These are phyloP conservation scores for Sphagnurus paluster DNA, from an alignment of 1,284 basidiomycete genomes.

Conservation along the genomic window DNA sequence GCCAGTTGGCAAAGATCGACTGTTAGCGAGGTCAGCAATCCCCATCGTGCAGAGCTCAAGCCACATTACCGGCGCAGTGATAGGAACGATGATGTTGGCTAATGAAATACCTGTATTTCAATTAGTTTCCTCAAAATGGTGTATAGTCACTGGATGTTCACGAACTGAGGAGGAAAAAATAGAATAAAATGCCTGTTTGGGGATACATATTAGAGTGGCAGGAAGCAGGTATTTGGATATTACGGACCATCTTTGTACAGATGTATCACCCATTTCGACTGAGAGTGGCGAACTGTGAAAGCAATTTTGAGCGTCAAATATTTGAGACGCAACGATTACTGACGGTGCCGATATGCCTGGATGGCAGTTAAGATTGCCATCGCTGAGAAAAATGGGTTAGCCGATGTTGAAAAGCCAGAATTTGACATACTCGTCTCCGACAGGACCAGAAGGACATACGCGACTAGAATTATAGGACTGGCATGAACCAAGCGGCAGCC, in stretches of 20 bases:
- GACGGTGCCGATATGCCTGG: slow-evolving; percentile 38
- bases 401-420: neutral
- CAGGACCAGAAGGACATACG: slow-evolving; percentile 38
- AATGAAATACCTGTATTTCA: slow-evolving; percentile 34
- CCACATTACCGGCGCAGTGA: slow-evolving; percentile 34
- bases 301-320: slow-evolving; percentile 2
- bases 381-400: slow-evolving; percentile 22
- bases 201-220: neutral
- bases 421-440: slow-evolving; percentile 40
- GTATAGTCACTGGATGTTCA: slow-evolving; percentile 7
- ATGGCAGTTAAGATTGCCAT: slow-evolving; percentile 38
- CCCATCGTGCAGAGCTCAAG: neutral
- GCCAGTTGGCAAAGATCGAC: slow-evolving; percentile 36
- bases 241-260: slow-evolving; percentile 42
- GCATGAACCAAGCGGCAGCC: slow-evolving; percentile 34
- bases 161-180: slow-evolving; percentile 38
- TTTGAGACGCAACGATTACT: slow-evolving; percentile 14
- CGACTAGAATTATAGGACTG: slow-evolving; percentile 36
- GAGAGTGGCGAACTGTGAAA: slow-evolving; percentile 31
- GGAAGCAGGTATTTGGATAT: neutral
- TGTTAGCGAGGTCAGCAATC: slow-evolving; percentile 7
- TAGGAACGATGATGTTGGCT: slow-evolving; percentile 39
- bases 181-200: slow-evolving; percentile 38
- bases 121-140: neutral
- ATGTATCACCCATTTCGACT: slow-evolving; percentile 35